Base-by-base conservation (phyloP, 1,284 basidiomycete species). In the Porodaedalea pini region DNA sequence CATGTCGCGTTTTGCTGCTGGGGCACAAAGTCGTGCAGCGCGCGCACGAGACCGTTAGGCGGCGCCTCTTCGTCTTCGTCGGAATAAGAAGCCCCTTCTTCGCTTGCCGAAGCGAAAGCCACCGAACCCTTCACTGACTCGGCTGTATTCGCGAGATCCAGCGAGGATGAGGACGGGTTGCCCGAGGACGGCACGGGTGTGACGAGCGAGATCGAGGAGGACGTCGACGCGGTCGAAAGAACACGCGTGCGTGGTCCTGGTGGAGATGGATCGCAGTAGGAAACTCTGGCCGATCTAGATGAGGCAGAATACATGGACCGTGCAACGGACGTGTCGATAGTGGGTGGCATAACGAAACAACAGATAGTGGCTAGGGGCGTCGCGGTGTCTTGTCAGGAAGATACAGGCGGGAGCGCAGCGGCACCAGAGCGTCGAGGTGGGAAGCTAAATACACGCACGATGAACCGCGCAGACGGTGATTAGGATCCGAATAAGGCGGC, bases 11-110 rank as follows among this genome's bases (percentile, higher is more conserved):
- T 86, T 61, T 82, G 79, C 29, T 82, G 76, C 56, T 85, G 81
- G 7, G 91, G 89, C 32, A 77, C 70, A 66, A 92, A 96, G 68
- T 94, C 90, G 68, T 95, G 92, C 76, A 94, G 86, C 2, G 93
- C 92, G 47, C 92, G 78, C 3, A 94, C 92, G 69, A 85, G 87
- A 65, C 87, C 86, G 13, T 58, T 50, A 15, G 39, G 25, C 1
- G 31, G 40, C 19, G 21, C 53, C 13, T 45, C 36, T 10, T 54
- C 43, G 7, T 56, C 50, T 43, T 61, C 59, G 29, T 57, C 50
- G 40, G 52, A 53, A 37, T 50, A 54, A n/a, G 47, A 39, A 17
- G 31, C 17, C 7, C 41, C 50, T n/a, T 52, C 45, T 25, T 48
- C 53, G 34, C 51, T 45, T 41, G 45, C 40, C 34, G 52, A 51